Evolutionary conservation across 1,284 basidiomycete species (phyloP).

Genomic region (Fomitiporia mediterranea): DNA sequence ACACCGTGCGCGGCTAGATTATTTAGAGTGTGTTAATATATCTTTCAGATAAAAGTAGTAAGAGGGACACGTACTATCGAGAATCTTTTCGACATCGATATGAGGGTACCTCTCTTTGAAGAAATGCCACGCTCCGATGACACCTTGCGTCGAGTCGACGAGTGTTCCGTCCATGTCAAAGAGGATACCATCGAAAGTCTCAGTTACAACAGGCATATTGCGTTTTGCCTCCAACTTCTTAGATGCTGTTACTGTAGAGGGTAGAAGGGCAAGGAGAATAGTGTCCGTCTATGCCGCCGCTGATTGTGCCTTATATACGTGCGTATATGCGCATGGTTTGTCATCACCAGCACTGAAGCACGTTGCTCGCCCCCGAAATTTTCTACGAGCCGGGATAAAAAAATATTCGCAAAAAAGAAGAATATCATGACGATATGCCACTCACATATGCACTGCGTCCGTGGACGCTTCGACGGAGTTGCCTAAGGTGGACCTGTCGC

Average conservation of each 20-base stretch:
- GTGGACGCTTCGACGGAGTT: too few species aligned
- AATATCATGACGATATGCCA: too few species aligned
- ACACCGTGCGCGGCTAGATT: constrained; percentile 70
- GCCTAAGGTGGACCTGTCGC: too few species aligned
- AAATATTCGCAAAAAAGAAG: neutral
- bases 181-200: constrained; percentile 48
- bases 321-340: too few species aligned
- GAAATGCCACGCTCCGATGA: constrained; percentile 68
- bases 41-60: neutral
- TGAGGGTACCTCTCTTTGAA: constrained; percentile 60
- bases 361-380: neutral
- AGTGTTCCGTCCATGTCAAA: constrained; percentile 76
- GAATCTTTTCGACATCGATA: constrained; percentile 56
- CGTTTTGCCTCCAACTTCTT: neutral
- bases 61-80: constrained; percentile 47
- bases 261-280: too few species aligned
- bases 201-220: constrained; percentile 43
- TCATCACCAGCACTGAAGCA: neutral
- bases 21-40: neutral
- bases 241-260: neutral
- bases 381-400: neutral
- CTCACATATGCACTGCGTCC: too few species aligned
- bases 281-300: neutral
- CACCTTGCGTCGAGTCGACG: constrained; percentile 68
- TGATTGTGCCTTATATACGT: neutral